Conservation (phyloP, 306 rosid genomes). For the Acacia acuminata region DNA sequence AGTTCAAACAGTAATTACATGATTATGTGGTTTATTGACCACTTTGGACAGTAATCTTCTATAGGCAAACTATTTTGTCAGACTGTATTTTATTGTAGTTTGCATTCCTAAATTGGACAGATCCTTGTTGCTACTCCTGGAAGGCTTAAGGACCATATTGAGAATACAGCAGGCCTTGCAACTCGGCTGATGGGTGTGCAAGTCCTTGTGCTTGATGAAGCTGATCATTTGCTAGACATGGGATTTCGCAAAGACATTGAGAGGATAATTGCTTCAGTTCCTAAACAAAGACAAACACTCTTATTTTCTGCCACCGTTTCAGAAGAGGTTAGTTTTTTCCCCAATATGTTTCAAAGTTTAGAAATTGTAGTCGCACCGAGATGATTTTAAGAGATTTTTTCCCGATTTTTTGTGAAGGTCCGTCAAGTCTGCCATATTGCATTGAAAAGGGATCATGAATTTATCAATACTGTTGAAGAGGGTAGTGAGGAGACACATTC, state of each 20-base stretch:
- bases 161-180: conserved; percentile 93
- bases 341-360: conserved; percentile 15
- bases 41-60: neutral
- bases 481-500: conserved; percentile 94
- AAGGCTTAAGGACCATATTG: conserved; percentile 93
- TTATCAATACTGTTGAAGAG: conserved; percentile 78
- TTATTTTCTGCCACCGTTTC: conserved; percentile 96
- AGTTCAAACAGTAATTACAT: neutral
- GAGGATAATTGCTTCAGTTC: conserved; percentile 78
- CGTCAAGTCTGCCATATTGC: conserved; percentile 93
- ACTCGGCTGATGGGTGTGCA: conserved; percentile 93
- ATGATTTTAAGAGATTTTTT: conserved; percentile 19
- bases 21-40: conserved; percentile 3
- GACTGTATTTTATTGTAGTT: conserved; percentile 17
- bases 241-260: conserved; percentile 96
- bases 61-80: conserved; percentile 2
- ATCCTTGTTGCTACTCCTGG: conserved; percentile 99
- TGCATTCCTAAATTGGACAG: conserved; percentile 46
- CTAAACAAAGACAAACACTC: conserved; percentile 91
- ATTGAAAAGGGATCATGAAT: conserved; percentile 87
- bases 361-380: neutral
- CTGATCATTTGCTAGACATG: conserved; percentile 97
- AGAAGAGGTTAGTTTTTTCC: conserved; percentile 54
- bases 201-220: conserved; percentile 94
- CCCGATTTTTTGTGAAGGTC: conserved; percentile 52